Conservation (phyloP, 495 filamentous ascomycete genomes). For the Oidiodendron maius region DNA sequence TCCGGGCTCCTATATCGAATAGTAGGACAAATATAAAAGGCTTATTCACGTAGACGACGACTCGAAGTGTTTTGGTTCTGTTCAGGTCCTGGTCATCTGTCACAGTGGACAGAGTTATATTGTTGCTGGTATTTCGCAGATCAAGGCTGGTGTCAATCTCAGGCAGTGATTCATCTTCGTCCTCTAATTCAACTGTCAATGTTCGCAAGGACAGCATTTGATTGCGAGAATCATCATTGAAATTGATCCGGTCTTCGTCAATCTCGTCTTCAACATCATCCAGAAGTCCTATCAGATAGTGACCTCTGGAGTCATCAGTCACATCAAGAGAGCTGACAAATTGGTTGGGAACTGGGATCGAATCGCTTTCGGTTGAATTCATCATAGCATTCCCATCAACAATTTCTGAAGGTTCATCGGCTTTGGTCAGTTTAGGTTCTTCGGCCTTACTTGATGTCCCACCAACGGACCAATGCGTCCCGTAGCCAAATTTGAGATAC, state of each 20-base stretch:
- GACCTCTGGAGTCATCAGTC: conserved; percentile 33
- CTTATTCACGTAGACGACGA: conserved; percentile 65
- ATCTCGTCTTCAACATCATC: conserved; percentile 49
- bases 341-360: not conserved
- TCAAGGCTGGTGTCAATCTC: conserved; percentile 36
- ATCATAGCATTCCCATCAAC: not conserved
- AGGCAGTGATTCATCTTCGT: conserved; percentile 18
- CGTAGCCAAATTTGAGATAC: conserved; percentile 51
- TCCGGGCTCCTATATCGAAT: conserved; percentile 64
- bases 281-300: conserved; percentile 66
- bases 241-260: conserved; percentile 6
- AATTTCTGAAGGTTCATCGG: not conserved
- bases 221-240: conserved; percentile 28
- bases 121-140: conserved; percentile 32
- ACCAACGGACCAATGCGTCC: conserved; percentile 46
- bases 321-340: not conserved
- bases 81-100: conserved; percentile 41
- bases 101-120: conserved; percentile 15
- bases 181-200: conserved; percentile 43
- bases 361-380: not conserved
- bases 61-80: conserved; percentile 54
- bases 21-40: conserved; percentile 92
- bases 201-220: conserved; percentile 38
- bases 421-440: not conserved
- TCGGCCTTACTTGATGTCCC: conserved; percentile 4